phyloP scores from a whole-genome alignment of 2,329 filamentous ascomycete species.

The Aaosphaeria pasadenensis region DNA sequence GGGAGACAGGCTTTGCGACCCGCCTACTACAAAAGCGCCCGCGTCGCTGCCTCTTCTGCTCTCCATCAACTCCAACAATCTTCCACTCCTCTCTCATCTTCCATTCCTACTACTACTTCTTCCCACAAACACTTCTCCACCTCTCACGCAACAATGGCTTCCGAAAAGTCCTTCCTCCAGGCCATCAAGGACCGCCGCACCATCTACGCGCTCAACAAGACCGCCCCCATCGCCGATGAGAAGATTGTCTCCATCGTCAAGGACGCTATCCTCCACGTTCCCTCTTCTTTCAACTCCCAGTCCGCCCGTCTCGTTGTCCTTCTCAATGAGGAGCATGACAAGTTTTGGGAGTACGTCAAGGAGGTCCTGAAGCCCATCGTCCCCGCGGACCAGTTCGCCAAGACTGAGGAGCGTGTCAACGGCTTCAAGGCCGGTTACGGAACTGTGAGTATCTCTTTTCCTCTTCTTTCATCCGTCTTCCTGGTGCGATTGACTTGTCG shows the following conservation, averaged over 20 bases:
- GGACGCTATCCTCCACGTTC: slow-evolving; percentile 63
- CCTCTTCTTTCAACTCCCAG: slow-evolving; percentile 87
- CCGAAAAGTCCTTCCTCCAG: slow-evolving; percentile 54
- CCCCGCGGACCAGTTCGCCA: slow-evolving; percentile 60
- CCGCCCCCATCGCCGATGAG: slow-evolving; percentile 55
- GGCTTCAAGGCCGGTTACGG: slow-evolving; percentile 72
- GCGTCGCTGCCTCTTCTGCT: neutral
- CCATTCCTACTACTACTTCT: slow-evolving; percentile 3
- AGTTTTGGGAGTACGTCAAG: slow-evolving; percentile 75
- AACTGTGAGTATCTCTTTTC: slow-evolving; percentile 54
- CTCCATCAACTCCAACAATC: slow-evolving; percentile 3
- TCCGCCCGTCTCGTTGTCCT: slow-evolving; percentile 75
- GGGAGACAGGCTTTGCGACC: slow-evolving; percentile 10
- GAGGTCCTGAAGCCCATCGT: slow-evolving; percentile 67
- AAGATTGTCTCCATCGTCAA: slow-evolving; percentile 63
- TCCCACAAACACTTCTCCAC: slow-evolving; percentile 13
- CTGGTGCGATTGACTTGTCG: too few species aligned
- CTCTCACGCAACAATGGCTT: slow-evolving; percentile 35
- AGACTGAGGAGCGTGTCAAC: slow-evolving; percentile 49
- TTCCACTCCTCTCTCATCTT: slow-evolving; percentile 4
- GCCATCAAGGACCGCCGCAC: slow-evolving; percentile 67
- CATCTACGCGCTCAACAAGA: slow-evolving; percentile 66
- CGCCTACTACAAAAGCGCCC: slow-evolving; percentile 19
- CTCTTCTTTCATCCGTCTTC: too few species aligned
- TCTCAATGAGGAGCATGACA: slow-evolving; percentile 77